These are phyloP conservation scores for Picochlorum sp. DNA, from an alignment of 139 green algal species.

Conservation along the genomic window DNA sequence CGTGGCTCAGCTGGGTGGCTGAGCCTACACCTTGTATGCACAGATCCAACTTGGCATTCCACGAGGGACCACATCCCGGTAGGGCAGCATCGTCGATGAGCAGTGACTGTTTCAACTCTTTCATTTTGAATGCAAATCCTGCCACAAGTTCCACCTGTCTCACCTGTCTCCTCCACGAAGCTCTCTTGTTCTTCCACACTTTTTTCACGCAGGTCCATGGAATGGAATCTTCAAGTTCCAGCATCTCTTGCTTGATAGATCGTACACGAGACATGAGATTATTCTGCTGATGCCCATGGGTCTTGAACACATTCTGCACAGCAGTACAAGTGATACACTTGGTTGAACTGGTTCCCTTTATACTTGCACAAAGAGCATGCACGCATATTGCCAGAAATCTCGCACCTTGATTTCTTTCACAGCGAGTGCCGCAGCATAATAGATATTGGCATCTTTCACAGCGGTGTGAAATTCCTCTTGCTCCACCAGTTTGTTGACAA, in stretches of 20 bases:
- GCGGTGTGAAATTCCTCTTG: too few relatives aligned
- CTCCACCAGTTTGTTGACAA: too few relatives aligned
- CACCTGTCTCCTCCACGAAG: slow-evolving; percentile 28
- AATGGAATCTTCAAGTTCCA: slow-evolving; percentile 23
- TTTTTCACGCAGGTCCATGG: slow-evolving; percentile 30
- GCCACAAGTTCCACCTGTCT: slow-evolving; percentile 19
- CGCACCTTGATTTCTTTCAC: too few relatives aligned
- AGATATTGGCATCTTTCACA: too few relatives aligned
- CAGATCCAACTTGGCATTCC: slow-evolving; percentile 24
- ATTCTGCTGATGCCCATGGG: too few relatives aligned
- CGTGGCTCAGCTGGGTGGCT: slow-evolving; percentile 11
- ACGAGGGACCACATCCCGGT: slow-evolving; percentile 17
- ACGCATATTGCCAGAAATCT: too few relatives aligned
- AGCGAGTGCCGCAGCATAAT: too few relatives aligned
- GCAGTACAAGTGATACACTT: too few relatives aligned
- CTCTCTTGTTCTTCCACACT: slow-evolving; percentile 26
- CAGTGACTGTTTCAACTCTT: slow-evolving; percentile 28
- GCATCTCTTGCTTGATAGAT: slow-evolving; percentile 21
- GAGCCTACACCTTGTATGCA: slow-evolving; percentile 28
- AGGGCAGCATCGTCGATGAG: slow-evolving; percentile 24
- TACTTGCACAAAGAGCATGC: too few relatives aligned
- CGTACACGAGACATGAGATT: slow-evolving; percentile 16
- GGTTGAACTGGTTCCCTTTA: too few relatives aligned
- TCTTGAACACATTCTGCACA: too few relatives aligned
- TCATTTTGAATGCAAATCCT: slow-evolving; percentile 28